These are phyloP conservation scores for Hypoxylon sp. DNA, from an alignment of 2,329 filamentous ascomycete genomes.

Conservation along the genomic window DNA sequence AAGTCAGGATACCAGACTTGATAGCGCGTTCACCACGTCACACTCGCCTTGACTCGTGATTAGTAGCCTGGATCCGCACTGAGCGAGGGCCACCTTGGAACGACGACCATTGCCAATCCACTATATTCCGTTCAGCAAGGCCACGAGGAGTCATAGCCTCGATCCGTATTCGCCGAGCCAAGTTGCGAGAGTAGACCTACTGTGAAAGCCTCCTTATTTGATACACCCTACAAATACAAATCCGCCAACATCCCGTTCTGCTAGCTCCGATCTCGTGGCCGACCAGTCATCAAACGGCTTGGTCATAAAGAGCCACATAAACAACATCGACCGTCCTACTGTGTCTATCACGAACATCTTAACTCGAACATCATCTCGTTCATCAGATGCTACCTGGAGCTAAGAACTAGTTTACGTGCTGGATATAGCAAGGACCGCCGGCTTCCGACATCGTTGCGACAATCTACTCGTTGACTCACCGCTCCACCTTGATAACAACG, in stretches of 20 bases:
- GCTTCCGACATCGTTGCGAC: slow-evolving; percentile 48
- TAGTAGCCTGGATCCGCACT: slow-evolving; percentile 52
- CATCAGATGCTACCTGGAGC: slow-evolving; percentile 53
- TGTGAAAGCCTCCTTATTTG: slow-evolving; percentile 52
- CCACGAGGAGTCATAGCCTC: slow-evolving; percentile 63
- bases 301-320: slow-evolving; percentile 48
- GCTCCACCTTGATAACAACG: slow-evolving; percentile 43
- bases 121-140: slow-evolving; percentile 43
- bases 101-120: slow-evolving; percentile 44
- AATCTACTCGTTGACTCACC: slow-evolving; percentile 49
- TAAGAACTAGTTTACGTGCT: slow-evolving; percentile 49
- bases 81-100: slow-evolving; percentile 47
- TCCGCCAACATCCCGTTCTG: slow-evolving; percentile 44
- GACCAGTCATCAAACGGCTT: slow-evolving; percentile 48
- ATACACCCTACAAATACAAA: slow-evolving; percentile 56
- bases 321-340: slow-evolving; percentile 39
- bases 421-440: slow-evolving; percentile 50
- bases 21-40: slow-evolving; percentile 53
- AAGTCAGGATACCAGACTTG: slow-evolving; percentile 43
- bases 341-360: slow-evolving; percentile 33
- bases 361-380: slow-evolving; percentile 42
- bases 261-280: slow-evolving; percentile 45
- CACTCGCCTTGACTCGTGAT: slow-evolving; percentile 50
- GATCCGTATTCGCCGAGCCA: slow-evolving; percentile 58
- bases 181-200: slow-evolving; percentile 44